A percentile compares a stretch with the other conserved stretches of the same genome.
phyloP scores from a whole-genome alignment of 306 rosid genomes.

The Aeschynomene evenia region DNA sequence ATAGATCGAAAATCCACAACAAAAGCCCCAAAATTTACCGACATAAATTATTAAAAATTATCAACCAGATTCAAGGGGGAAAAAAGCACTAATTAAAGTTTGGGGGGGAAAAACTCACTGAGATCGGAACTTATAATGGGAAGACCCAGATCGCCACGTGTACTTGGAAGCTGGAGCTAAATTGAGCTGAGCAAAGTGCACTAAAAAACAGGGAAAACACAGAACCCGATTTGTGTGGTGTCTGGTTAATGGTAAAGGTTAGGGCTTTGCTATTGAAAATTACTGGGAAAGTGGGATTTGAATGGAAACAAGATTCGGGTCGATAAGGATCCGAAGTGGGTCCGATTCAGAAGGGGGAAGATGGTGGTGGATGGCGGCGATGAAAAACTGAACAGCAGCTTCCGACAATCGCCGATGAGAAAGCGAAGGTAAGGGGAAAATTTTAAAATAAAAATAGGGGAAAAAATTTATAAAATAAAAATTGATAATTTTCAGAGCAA shows the following conservation, averaged over 20 bases:
- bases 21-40: conserved; percentile 11
- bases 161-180: conserved; percentile 56
- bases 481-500: conserved; percentile 36
- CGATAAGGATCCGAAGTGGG: conserved; percentile 12
- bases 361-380: conserved; percentile 36
- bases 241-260: conserved; percentile 10
- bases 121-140: conserved; percentile 49
- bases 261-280: conserved; percentile 26
- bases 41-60: neutral
- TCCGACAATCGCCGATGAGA: conserved; percentile 49
- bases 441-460: conserved; percentile 5
- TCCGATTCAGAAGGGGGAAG: conserved; percentile 6
- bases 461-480: conserved; percentile 35
- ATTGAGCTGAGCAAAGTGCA: conserved; percentile 45
- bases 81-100: neutral
- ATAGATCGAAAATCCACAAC: conserved; percentile 19
- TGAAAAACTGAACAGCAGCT: conserved; percentile 34
- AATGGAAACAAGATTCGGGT: conserved; percentile 40
- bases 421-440: conserved; percentile 16
- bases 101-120: conserved; percentile 48
- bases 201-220: conserved; percentile 42
- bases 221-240: conserved; percentile 44
- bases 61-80: neutral
- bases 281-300: conserved; percentile 8
- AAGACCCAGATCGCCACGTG: conserved; percentile 91